Evolutionary conservation across 805 yeast species (phyloP).

Genomic region (Wickerhamiella dianesei): DNA sequence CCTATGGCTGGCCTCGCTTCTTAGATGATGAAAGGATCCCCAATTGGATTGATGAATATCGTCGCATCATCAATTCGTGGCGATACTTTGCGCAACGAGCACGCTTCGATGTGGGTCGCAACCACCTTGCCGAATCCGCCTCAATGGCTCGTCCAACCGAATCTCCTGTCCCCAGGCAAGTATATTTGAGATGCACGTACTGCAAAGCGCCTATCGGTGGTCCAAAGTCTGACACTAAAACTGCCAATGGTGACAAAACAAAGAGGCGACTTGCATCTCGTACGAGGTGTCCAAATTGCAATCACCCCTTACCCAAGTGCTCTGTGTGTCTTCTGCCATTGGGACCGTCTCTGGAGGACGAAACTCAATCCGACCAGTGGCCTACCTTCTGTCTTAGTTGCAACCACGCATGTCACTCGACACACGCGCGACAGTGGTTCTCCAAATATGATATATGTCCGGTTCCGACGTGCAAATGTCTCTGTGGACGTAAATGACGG

Average conservation of each 20-base stretch:
- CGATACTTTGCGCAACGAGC: slow-evolving; percentile 65
- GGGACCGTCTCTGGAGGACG: slow-evolving; percentile 33
- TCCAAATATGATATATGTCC: slow-evolving; percentile 79
- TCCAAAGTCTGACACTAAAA: slow-evolving; percentile 1
- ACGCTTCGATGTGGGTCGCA: slow-evolving; percentile 66
- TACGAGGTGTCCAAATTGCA: slow-evolving; percentile 64
- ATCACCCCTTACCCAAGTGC: slow-evolving; percentile 76
- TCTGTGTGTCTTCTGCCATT: slow-evolving; percentile 73
- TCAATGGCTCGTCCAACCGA: neutral
- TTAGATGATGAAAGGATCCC: slow-evolving; percentile 60
- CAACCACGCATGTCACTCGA: slow-evolving; percentile 89
- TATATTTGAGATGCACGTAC: slow-evolving; percentile 63
- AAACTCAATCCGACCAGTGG: slow-evolving; percentile 40
- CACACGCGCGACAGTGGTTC: slow-evolving; percentile 95
- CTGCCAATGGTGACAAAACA: slow-evolving; percentile 1
- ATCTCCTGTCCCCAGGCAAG: slow-evolving; percentile 50
- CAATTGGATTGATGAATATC: slow-evolving; percentile 62
- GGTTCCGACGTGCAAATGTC: slow-evolving; percentile 82
- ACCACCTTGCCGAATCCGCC: slow-evolving; percentile 30
- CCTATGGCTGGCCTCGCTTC: slow-evolving; percentile 75
- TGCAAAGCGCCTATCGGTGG: slow-evolving; percentile 45
- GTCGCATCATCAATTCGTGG: slow-evolving; percentile 67
- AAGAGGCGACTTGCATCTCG: slow-evolving; percentile 2
- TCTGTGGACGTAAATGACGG: slow-evolving; percentile 31
- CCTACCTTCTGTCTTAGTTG: slow-evolving; percentile 84